These are phyloP conservation scores for Phytophthora sp. DNA, from an alignment of 352 stramenopile genomes.

Conservation along the genomic window DNA sequence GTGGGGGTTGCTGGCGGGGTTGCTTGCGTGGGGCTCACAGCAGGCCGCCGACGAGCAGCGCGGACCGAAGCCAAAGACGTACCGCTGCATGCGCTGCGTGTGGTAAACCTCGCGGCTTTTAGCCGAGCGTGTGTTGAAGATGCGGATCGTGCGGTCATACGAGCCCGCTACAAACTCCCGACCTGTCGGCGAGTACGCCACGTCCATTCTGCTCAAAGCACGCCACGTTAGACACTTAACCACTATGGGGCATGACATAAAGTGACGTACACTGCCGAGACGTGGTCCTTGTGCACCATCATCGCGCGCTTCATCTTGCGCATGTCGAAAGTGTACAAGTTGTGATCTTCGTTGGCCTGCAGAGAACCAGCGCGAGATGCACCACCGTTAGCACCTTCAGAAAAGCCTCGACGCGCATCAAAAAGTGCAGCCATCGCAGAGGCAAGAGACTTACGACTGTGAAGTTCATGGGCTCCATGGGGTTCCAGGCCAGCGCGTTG, in stretches of 20 bases:
- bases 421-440: slow-evolving; percentile 1
- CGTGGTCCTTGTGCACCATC: slow-evolving; percentile 99
- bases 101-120: slow-evolving; percentile 96
- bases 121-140: slow-evolving; percentile 92
- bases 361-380: slow-evolving; percentile 10
- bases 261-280: slow-evolving; percentile 92
- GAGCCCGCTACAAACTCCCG: slow-evolving; percentile 98
- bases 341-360: slow-evolving; percentile 98
- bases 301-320: slow-evolving; percentile 94
- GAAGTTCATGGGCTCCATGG: slow-evolving; percentile 99
- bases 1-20: no score
- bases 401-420: slow-evolving; percentile 1
- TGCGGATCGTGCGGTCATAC: slow-evolving; percentile 98
- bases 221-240: slow-evolving; percentile 26
- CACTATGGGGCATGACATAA: slow-evolving; percentile 16
- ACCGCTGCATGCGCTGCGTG: slow-evolving; percentile 99
- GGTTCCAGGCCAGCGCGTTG: slow-evolving; percentile 99
- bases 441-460: slow-evolving; percentile 80
- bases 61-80: no score
- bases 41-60: no score
- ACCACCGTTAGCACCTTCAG: slow-evolving; percentile 11
- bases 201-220: slow-evolving; percentile 86
- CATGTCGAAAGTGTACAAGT: slow-evolving; percentile 99
- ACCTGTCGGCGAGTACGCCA: slow-evolving; percentile 97
- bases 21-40: slow-evolving; percentile 9